Evolutionary conservation across 2,329 filamentous ascomycete genomes (phyloP).

Genomic region (Beauveria sp.): DNA sequence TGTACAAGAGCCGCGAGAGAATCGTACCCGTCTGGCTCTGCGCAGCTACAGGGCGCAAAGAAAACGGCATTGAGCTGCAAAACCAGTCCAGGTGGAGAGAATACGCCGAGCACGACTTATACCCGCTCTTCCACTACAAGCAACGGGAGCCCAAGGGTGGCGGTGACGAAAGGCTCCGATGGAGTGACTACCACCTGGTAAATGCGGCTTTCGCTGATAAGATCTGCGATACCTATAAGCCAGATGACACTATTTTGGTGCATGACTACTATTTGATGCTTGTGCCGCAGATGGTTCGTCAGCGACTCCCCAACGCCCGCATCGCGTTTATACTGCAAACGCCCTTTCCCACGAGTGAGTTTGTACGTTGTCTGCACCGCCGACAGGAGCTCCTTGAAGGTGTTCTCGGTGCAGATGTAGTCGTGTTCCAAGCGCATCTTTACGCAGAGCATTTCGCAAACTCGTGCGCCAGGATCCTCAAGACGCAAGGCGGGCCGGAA

Average conservation of each 20-base stretch:
- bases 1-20: slow-evolving; percentile 63
- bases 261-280: slow-evolving; percentile 94
- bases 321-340: slow-evolving; percentile 92
- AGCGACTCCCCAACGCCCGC: slow-evolving; percentile 79
- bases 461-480: slow-evolving; percentile 83
- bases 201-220: slow-evolving; percentile 87
- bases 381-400: slow-evolving; percentile 87
- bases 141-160: slow-evolving; percentile 85
- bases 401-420: slow-evolving; percentile 81
- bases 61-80: slow-evolving; percentile 64
- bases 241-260: slow-evolving; percentile 83
- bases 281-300: slow-evolving; percentile 78
- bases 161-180: slow-evolving; percentile 72
- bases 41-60: slow-evolving; percentile 60
- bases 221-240: slow-evolving; percentile 82
- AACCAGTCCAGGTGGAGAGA: slow-evolving; percentile 82
- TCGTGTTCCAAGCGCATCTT: slow-evolving; percentile 92
- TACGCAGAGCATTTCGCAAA: slow-evolving; percentile 93
- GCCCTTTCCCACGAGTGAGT: slow-evolving; percentile 94
- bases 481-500: slow-evolving; percentile 77
- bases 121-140: slow-evolving; percentile 93
- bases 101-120: slow-evolving; percentile 86
- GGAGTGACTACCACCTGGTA: slow-evolving; percentile 87
- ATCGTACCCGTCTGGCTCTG: slow-evolving; percentile 84
- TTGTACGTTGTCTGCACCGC: slow-evolving; percentile 77